Percentiles rank a stretch among this genome's conserved stretches.
phyloP scores from a whole-genome alignment of 495 filamentous ascomycete genomes.

The Schizothecium vesticola region DNA sequence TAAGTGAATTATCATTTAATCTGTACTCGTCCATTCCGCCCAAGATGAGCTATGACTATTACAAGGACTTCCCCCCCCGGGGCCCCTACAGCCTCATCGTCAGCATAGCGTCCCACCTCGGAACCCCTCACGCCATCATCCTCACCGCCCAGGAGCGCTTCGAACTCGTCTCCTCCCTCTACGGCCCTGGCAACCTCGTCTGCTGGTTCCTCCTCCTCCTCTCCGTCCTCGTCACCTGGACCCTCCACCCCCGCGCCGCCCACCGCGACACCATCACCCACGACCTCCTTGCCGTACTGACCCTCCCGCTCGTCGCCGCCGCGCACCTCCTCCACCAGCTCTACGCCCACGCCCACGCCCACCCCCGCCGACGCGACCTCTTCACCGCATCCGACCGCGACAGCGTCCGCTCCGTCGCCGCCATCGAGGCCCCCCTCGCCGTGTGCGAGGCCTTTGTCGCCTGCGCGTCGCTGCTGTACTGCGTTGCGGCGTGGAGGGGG shows the following conservation, averaged over 20 bases:
- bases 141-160: neutral
- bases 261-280: slow-evolving; percentile 3
- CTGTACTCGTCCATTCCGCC: no score
- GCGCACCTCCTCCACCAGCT: neutral
- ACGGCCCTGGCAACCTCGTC: slow-evolving; percentile 1
- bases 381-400: no score
- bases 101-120: neutral
- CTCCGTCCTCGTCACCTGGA: slow-evolving; percentile 7
- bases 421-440: no score
- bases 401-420: no score
- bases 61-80: no score
- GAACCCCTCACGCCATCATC: neutral
- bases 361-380: no score
- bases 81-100: neutral
- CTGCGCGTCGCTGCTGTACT: no score
- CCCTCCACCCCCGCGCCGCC: neutral
- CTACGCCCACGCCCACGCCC: no score
- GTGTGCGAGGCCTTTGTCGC: no score
- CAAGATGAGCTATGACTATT: no score
- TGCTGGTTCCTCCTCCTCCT: slow-evolving; percentile 3
- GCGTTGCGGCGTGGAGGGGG: no score
- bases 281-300: neutral
- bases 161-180: slow-evolving; percentile 6
- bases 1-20: no score
- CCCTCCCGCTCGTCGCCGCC: neutral